Base-by-base conservation (phyloP, 208 protist genomes). In the Leishmania tropica region DNA sequence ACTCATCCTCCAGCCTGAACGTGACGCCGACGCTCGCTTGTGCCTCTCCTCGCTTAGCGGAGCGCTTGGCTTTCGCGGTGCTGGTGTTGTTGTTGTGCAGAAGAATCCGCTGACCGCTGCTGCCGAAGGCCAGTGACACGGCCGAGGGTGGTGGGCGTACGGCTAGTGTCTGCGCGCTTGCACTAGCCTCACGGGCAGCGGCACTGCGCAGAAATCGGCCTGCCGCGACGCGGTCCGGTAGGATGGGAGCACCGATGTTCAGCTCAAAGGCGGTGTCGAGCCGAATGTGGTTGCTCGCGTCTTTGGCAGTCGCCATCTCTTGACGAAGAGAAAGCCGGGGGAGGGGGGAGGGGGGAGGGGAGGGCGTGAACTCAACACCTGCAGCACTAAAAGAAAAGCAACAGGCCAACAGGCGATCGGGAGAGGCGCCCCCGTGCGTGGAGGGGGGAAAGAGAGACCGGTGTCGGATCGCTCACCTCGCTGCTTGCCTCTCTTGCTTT, bases 51-150 rank as follows among this genome's bases (percentile, higher is more conserved):
- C 80, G 87, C 82, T 88, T 89, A 6, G 83, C 85, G 28, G 85
- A 91, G 15, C 78, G 75, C 70, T 88, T 85, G 6, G 87, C 86
- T 60, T 80, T 81, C 6, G 75, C 81, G 15, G 60, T 78, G 42
- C 82, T 78, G 76, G 75, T 90, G 83, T 95, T 92, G 84, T 96
- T 96, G 83, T 92, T 98, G 90, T 98, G 96, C 3, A 98, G 70
- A 45, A 98, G 83, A 62, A 98, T 87, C 10, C 89, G 84, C 78
- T 96, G 88, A 15, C 92, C 93, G 53, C 79, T 93, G 80, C 93
- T 97, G 19, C 85, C 93, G 74, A 84, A 90, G 1, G 93, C 92
- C 17, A 98, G 87, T 19, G 86, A 95, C 28, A 90, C 80, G 40
- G 87, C 85, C 1, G 87, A 81, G 1, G 71, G 70, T 3, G 88